Conservation (phyloP, 2,329 filamentous ascomycete genomes). For the Lachnellula arida region DNA sequence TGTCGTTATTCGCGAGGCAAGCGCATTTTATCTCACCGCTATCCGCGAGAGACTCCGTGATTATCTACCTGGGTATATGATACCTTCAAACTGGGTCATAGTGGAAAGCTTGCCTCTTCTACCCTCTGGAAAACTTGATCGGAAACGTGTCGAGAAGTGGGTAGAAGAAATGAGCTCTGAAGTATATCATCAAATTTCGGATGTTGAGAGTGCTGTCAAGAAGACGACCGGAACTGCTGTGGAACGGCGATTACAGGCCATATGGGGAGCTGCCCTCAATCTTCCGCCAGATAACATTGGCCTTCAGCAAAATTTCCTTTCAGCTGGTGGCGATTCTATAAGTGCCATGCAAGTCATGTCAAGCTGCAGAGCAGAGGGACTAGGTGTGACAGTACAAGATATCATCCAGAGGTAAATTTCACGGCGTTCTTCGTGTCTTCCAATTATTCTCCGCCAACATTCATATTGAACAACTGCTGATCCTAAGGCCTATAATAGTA, state of each 20-base stretch:
- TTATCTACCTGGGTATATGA: constrained; percentile 7
- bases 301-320: constrained; percentile 33
- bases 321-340: constrained; percentile 34
- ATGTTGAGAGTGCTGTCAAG: neutral
- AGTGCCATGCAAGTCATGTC: constrained; percentile 42
- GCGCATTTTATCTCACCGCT: neutral
- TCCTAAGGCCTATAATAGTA: neutral
- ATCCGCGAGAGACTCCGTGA: constrained; percentile 2
- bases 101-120: constrained; percentile 2
- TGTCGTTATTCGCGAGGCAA: neutral
- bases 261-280: constrained; percentile 42
- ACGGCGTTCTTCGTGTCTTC: neutral
- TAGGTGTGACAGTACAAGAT: constrained; percentile 34
- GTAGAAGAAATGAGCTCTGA: constrained; percentile 4
- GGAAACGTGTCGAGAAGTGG: constrained; percentile 1
- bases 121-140: constrained; percentile 10
- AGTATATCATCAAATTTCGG: neutral
- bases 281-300: constrained; percentile 30
- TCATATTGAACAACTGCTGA: neutral
- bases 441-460: neutral
- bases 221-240: neutral
- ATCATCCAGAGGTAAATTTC: constrained; percentile 8
- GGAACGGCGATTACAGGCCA: constrained; percentile 25
- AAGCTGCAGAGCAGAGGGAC: constrained; percentile 13
- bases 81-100: constrained; percentile 12